A percentile compares a stretch with the other conserved stretches of the same genome.
phyloP scores from a whole-genome alignment of 2,329 filamentous ascomycete species.

The Graphiopsis chlorocephala region DNA sequence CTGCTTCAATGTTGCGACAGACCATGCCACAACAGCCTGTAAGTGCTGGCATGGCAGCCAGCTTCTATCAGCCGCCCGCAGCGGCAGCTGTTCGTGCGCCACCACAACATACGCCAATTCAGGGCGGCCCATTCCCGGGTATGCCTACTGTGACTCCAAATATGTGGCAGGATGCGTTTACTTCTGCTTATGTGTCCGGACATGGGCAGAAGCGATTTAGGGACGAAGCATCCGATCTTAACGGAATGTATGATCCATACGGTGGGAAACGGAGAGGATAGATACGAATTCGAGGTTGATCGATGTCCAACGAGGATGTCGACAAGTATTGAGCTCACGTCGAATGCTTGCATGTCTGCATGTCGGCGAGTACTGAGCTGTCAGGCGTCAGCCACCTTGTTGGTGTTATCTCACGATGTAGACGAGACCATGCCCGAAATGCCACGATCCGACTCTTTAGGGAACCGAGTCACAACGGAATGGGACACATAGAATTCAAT shows the following conservation, averaged over 20 bases:
- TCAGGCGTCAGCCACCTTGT: not conserved
- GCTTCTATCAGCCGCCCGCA: conserved; percentile 10
- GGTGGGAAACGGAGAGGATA: conserved; percentile 24
- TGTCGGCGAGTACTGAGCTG: not conserved
- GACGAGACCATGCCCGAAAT: not conserved
- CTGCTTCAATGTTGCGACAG: conserved; percentile 37
- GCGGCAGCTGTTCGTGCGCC: not conserved
- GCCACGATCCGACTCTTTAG: not conserved
- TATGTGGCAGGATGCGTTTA: conserved; percentile 52
- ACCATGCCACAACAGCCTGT: conserved; percentile 21
- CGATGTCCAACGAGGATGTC: not conserved
- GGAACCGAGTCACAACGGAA: not conserved
- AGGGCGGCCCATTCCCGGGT: not conserved
- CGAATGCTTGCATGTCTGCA: not conserved
- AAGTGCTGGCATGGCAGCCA: conserved; percentile 5
- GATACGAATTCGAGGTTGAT: too few species aligned
- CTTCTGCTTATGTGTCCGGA: conserved; percentile 34
- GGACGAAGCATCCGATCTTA: conserved; percentile 32
- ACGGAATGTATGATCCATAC: conserved; percentile 9
- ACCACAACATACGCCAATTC: not conserved
- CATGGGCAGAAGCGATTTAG: conserved; percentile 46
- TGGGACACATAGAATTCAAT: not conserved
- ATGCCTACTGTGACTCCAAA: conserved; percentile 44
- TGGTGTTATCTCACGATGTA: not conserved
- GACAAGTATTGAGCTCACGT: not conserved